Evolutionary conservation across 805 yeast genomes (phyloP), one percentile per base, ranked within the genome.

Genomic region (Blastobotrys parvus): DNA sequence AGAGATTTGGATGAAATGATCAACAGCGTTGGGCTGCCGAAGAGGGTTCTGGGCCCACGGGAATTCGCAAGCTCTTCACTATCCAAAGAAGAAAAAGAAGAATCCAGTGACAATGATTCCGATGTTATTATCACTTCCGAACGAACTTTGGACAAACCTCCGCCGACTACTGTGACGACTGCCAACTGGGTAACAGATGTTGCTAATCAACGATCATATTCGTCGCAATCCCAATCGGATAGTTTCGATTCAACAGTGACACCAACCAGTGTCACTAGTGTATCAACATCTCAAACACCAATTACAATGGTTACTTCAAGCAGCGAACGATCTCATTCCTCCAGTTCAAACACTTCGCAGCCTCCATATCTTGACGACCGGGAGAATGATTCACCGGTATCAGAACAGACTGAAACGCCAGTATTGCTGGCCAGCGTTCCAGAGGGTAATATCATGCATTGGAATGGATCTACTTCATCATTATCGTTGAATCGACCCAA

Each of bases 301-400:
- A n/a, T 31, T n/a, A 35, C 27, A 25, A 19, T 21, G 10, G 18
- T 29, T 29, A 29, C 27, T n/a, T 18, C 20, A n/a, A 22, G 29
- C 35, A 16, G 30, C 31, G 27, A 38, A 31, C 37, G 40, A 17
- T 32, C 35, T 17, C 35, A 32, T 16, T 32, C 35, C 3, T 32
- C 35, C 6, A 17, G 10, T 4, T 32, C 35, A 4, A 25, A 27
- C 21, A 18, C 39, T 30, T 45, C 48, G 15, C n/a, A n/a, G n/a
- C 49, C 49, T 13, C 48, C 48, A 7, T 30, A 20, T 16, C 29
- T 45, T 34, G 48, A 42, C 32, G 36, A 45, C n/a, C 42, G 39
- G 5, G 31, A n/a, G n/a, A 44, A 45, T 31, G 49, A 45, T 7
- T 42, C 45, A 6, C 45, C 49, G 17, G 45, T 37, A 7, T 34